Conservation (phyloP, 1,139 yeast species). For the Chernovozyma aurita region DNA sequence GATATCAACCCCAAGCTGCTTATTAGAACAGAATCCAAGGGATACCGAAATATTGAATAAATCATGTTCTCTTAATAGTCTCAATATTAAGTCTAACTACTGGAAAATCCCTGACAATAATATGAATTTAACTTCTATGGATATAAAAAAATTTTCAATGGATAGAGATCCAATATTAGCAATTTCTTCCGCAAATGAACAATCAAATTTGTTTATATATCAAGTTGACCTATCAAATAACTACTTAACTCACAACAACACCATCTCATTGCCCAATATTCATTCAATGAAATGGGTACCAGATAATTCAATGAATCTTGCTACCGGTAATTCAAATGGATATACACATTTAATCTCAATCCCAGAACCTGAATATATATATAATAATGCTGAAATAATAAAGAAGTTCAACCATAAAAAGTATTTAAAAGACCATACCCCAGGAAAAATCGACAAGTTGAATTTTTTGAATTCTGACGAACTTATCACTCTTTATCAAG, state of each 20-base stretch:
- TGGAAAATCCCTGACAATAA: constrained; percentile 68
- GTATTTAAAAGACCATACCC: constrained; percentile 38
- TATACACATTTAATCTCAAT: constrained; percentile 61
- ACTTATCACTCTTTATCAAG: constrained; percentile 56
- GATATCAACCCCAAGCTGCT: constrained; percentile 15
- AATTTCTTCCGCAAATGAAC: constrained; percentile 54
- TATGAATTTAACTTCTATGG: constrained; percentile 55
- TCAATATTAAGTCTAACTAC: constrained; percentile 54
- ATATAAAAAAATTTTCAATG: constrained; percentile 34
- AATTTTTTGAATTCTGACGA: constrained; percentile 18
- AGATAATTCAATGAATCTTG: constrained; percentile 30
- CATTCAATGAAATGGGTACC: constrained; percentile 64
- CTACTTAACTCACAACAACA: constrained; percentile 66
- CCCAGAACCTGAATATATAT: constrained; percentile 46
- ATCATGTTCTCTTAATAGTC: constrained; percentile 37
- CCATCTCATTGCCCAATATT: constrained; percentile 67
- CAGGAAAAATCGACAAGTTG: constrained; percentile 25
- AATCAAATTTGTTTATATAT: constrained; percentile 61
- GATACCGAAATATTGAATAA: constrained; percentile 35
- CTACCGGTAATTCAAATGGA: constrained; percentile 72
- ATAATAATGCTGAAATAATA: constrained; percentile 60
- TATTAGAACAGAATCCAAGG: constrained; percentile 20
- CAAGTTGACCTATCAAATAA: constrained; percentile 43
- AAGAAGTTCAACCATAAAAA: constrained; percentile 72
- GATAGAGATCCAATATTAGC: constrained; percentile 42